Conservation (phyloP, 106 monocot species). For the Dendrobium nobile region DNA sequence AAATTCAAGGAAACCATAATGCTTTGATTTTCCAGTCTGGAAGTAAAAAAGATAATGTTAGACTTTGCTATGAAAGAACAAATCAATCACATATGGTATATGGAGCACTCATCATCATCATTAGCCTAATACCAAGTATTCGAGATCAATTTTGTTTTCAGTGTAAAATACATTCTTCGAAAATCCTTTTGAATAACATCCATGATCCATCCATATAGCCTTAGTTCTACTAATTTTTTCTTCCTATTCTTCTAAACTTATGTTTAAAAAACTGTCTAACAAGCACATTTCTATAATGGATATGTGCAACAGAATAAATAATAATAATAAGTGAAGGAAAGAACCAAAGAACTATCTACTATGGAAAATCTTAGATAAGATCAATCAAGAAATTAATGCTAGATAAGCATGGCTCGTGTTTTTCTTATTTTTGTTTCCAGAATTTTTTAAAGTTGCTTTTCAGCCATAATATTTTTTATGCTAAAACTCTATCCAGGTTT, state of each 20-base stretch:
- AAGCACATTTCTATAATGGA: no score
- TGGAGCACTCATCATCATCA: neutral
- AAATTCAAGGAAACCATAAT: conserved; percentile 90
- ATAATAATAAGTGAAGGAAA: no score
- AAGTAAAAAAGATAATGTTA: conserved; percentile 8
- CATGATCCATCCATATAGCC: no score
- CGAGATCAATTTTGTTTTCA: no score
- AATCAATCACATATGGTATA: neutral
- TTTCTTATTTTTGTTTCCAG: neutral
- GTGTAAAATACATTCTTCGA: no score
- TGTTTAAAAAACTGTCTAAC: no score
- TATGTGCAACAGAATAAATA: no score
- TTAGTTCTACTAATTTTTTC: no score
- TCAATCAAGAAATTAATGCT: neutral
- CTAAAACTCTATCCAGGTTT: neutral
- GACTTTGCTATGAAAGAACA: neutral
- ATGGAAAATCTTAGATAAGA: neutral
- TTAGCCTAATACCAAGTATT: no score
- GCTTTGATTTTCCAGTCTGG: conserved; percentile 90
- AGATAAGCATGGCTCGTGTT: neutral
- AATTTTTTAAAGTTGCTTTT: neutral
- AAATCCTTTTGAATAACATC: no score
- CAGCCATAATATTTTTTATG: neutral
- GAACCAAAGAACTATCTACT: neutral
- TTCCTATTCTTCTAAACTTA: no score